Percentiles rank a stretch among this genome's conserved stretches.
Conservation (phyloP, 345 rosid genomes). For the Populus simonii region DNA sequence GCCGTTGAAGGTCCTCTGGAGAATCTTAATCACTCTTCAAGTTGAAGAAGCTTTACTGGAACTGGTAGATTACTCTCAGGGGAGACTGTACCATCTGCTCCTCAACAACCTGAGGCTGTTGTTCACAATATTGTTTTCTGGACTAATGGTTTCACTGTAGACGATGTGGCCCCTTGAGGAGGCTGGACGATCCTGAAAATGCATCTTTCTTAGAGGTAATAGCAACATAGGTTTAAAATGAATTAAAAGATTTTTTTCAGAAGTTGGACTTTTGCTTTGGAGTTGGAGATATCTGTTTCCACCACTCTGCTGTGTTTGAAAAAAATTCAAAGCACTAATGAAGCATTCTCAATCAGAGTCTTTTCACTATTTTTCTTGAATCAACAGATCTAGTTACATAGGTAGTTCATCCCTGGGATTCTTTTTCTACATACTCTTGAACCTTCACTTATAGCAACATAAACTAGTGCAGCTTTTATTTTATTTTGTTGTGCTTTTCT, state of each 20-base stretch:
- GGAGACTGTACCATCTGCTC: constrained; percentile 63
- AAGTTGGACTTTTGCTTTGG: not conserved
- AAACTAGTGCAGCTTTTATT: not conserved
- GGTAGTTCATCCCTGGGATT: not conserved
- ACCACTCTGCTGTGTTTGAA: not conserved
- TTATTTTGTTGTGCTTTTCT: not conserved
- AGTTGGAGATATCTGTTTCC: not conserved
- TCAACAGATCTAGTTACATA: not conserved
- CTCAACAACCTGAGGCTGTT: constrained; percentile 70
- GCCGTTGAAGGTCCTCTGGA: constrained; percentile 86
- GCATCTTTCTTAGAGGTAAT: constrained; percentile 81
- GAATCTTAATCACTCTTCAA: constrained; percentile 56
- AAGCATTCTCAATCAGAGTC: not conserved
- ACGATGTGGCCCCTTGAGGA: constrained; percentile 89
- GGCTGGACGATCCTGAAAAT: constrained; percentile 91
- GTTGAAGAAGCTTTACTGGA: constrained; percentile 77
- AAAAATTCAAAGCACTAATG: not conserved
- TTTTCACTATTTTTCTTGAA: not conserved
- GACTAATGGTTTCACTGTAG: constrained; percentile 86
- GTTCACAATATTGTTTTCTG: constrained; percentile 81
- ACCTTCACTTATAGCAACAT: not conserved
- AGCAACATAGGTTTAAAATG: not conserved
- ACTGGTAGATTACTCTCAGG: constrained; percentile 83
- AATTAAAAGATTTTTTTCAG: not conserved
- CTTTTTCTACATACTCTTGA: not conserved